Conservation (phyloP, 2,329 filamentous ascomycete species). For the Botrytis fragariae region DNA sequence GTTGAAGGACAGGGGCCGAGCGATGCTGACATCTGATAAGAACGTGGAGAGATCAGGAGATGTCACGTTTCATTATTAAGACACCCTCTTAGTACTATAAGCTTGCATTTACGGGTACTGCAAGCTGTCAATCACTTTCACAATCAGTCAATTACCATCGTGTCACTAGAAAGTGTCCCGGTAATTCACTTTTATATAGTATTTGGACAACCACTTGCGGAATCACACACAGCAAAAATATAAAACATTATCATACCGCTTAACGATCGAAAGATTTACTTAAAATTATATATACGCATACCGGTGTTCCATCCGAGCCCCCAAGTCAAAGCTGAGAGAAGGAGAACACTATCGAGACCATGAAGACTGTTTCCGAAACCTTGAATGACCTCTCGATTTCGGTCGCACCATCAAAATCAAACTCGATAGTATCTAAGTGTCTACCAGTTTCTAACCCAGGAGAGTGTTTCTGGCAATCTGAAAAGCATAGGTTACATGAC, state of each 20-base stretch:
- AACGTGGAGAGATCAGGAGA: constrained; percentile 2
- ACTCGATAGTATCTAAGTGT: neutral
- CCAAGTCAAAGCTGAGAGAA: neutral
- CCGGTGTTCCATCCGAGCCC: neutral
- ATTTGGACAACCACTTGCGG: neutral
- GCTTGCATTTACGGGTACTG: neutral
- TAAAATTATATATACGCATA: neutral
- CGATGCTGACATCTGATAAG: constrained; percentile 5
- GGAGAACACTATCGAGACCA: neutral
- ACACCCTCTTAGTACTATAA: neutral
- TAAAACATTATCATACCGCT: neutral
- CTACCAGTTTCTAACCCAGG: constrained; percentile 20
- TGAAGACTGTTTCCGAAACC: constrained; percentile 7
- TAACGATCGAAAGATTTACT: neutral
- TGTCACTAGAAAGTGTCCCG: neutral
- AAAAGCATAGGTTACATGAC: constrained; percentile 22
- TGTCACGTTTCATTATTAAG: neutral
- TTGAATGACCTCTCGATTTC: neutral
- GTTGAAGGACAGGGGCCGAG: neutral
- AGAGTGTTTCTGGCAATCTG: constrained; percentile 24
- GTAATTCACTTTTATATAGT: neutral
- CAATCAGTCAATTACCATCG: neutral
- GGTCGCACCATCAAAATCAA: neutral
- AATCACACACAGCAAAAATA: neutral
- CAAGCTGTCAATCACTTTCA: neutral